Evolutionary conservation across 1,284 basidiomycete species (phyloP).

Genomic region (Mycena sp.): DNA sequence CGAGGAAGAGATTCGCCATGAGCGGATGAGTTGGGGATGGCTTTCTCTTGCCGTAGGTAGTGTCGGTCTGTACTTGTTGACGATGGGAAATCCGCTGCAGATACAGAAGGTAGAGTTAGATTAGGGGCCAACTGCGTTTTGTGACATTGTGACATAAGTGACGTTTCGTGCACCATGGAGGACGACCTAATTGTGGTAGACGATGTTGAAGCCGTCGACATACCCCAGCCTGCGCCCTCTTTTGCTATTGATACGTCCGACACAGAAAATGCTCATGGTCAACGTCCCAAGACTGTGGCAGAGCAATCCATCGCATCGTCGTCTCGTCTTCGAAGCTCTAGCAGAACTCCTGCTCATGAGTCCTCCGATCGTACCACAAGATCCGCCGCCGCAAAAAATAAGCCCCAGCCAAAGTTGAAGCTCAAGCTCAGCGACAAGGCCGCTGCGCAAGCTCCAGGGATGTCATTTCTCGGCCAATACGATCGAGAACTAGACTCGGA

Average conservation of each 20-base stretch:
- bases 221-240: conserved; percentile 9
- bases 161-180: conserved; percentile 45
- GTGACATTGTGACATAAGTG: conserved; percentile 5
- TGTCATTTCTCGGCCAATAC: conserved; percentile 87
- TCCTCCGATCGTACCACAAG: conserved; percentile 58
- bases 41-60: conserved; percentile 40
- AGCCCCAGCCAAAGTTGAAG: conserved; percentile 80
- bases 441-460: conserved; percentile 77
- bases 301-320: conserved; percentile 50
- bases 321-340: conserved; percentile 55
- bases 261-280: conserved; percentile 32
- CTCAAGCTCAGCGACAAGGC: conserved; percentile 85
- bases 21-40: conserved; percentile 48
- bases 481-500: conserved; percentile 96
- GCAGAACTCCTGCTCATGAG: conserved; percentile 40
- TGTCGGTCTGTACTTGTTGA: conserved; percentile 20
- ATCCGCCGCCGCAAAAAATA: conserved; percentile 54
- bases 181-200: conserved; percentile 63
- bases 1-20: conserved; percentile 46
- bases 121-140: no score
- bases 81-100: conserved; percentile 7
- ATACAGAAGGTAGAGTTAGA: no score
- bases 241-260: conserved; percentile 9
- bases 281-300: conserved; percentile 44
- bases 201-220: conserved; percentile 46